phyloP scores from a whole-genome alignment of 2,329 filamentous ascomycete species.

The Ophidiomyces ophidiicola region DNA sequence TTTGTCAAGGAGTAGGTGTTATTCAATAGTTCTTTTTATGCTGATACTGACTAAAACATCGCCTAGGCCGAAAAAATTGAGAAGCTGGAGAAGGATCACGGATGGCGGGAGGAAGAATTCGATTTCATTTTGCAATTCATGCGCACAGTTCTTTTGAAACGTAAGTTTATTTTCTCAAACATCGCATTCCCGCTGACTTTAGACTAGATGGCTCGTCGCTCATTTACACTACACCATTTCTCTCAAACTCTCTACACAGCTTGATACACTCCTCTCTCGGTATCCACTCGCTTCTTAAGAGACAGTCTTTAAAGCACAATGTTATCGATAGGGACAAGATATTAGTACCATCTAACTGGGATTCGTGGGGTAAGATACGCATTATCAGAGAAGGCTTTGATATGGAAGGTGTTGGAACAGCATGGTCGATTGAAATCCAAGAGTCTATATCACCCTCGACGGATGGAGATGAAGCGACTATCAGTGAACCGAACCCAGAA shows the following conservation, averaged over 20 bases:
- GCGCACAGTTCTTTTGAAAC: constrained; percentile 74
- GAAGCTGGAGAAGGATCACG: constrained; percentile 71
- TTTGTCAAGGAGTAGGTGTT: constrained; percentile 73
- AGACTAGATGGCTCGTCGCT: constrained; percentile 63
- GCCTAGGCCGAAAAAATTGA: constrained; percentile 78
- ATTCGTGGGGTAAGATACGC: constrained; percentile 94
- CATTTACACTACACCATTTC: constrained; percentile 69
- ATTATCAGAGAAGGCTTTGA: constrained; percentile 86
- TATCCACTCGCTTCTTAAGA: constrained; percentile 70
- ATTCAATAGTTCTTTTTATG: background rate
- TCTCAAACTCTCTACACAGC: constrained; percentile 62
- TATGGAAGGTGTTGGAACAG: constrained; percentile 70
- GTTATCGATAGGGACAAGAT: constrained; percentile 92
- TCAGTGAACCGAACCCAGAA: constrained; percentile 18
- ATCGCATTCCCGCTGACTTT: constrained; percentile 15
- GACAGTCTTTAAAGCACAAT: constrained; percentile 71
- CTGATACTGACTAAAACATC: constrained; percentile 17
- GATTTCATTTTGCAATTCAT: constrained; percentile 91
- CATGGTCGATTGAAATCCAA: constrained; percentile 77
- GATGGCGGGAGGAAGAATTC: constrained; percentile 94
- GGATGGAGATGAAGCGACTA: constrained; percentile 18
- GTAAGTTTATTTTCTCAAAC: constrained; percentile 38
- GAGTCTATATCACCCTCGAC: constrained; percentile 30
- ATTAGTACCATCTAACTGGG: constrained; percentile 90
- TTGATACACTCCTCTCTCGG: constrained; percentile 76